Evolutionary conservation across 345 rosid species (phyloP).

Genomic region (Aethionema arabicum): DNA sequence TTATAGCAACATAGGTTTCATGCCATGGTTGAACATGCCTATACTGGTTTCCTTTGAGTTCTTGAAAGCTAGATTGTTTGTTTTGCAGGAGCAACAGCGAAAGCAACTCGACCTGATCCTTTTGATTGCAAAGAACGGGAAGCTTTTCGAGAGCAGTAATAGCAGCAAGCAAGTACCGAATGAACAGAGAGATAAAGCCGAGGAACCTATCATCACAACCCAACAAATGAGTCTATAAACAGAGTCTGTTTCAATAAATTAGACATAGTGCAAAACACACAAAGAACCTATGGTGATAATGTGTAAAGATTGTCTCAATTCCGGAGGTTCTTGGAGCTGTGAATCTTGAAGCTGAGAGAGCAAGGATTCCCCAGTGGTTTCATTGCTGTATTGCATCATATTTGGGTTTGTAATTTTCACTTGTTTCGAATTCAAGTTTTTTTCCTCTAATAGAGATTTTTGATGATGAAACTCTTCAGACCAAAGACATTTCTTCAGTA

Average conservation of each 20-base stretch:
- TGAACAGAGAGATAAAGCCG: conserved; percentile 34
- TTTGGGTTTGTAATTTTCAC: conserved; percentile 25
- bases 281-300: background rate
- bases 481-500: background rate
- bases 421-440: conserved; percentile 8
- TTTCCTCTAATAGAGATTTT: background rate
- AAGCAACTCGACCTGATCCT: conserved; percentile 88
- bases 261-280: conserved; percentile 15
- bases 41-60: conserved; percentile 9
- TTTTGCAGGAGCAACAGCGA: conserved; percentile 77
- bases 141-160: conserved; percentile 51
- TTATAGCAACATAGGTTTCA: background rate
- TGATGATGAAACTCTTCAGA: background rate
- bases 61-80: conserved; percentile 28
- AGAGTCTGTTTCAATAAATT: conserved; percentile 31
- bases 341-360: conserved; percentile 11
- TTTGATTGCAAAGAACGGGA: conserved; percentile 64
- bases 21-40: background rate
- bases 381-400: conserved; percentile 23
- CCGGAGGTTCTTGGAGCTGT: conserved; percentile 7
- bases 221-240: background rate
- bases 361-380: conserved; percentile 2
- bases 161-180: conserved; percentile 30
- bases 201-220: conserved; percentile 32
- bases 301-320: background rate